phyloP scores from a whole-genome alignment of 495 filamentous ascomycete genomes.

The Choiromyces venosus region DNA sequence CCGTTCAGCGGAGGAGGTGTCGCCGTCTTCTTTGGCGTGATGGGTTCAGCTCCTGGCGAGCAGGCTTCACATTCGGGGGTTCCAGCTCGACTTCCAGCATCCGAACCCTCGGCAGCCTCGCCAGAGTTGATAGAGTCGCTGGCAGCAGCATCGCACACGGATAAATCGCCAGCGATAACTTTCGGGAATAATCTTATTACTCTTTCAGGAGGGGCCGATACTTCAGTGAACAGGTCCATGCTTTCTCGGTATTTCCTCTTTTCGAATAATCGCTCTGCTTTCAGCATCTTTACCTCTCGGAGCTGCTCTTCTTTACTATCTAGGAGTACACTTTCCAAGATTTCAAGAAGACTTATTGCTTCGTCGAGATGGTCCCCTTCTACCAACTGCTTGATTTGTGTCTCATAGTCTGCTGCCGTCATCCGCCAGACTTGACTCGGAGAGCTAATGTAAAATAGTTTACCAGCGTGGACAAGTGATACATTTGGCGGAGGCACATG shows the following conservation, averaged over 20 bases:
- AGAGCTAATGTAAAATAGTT: slow-evolving; percentile 85
- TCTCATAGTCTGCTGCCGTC: slow-evolving; percentile 87
- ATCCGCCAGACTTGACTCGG: slow-evolving; percentile 92
- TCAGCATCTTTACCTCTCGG: slow-evolving; percentile 79
- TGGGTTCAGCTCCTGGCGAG: background rate
- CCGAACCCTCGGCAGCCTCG: slow-evolving; percentile 44
- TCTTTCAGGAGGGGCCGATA: slow-evolving; percentile 79
- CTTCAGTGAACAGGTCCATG: slow-evolving; percentile 78
- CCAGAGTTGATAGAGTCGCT: slow-evolving; percentile 44
- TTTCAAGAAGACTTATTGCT: slow-evolving; percentile 76
- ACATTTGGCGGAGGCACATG: slow-evolving; percentile 93
- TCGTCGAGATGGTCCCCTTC: slow-evolving; percentile 75
- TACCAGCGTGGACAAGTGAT: slow-evolving; percentile 86
- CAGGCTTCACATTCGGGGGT: slow-evolving; percentile 12
- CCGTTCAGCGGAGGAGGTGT: background rate
- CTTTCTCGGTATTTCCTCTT: slow-evolving; percentile 79
- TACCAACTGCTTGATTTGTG: slow-evolving; percentile 80
- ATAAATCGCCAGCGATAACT: slow-evolving; percentile 75
- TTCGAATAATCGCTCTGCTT: slow-evolving; percentile 79
- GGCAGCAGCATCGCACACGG: slow-evolving; percentile 49
- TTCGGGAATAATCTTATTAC: slow-evolving; percentile 81
- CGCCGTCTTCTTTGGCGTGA: background rate
- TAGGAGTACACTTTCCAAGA: slow-evolving; percentile 88
- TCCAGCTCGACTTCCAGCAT: slow-evolving; percentile 27
- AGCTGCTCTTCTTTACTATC: slow-evolving; percentile 69